Evolutionary conservation across 441 rosid genomes (phyloP), one percentile per base, ranked within the genome.

Genomic region (Metrosideros polymorpha): DNA sequence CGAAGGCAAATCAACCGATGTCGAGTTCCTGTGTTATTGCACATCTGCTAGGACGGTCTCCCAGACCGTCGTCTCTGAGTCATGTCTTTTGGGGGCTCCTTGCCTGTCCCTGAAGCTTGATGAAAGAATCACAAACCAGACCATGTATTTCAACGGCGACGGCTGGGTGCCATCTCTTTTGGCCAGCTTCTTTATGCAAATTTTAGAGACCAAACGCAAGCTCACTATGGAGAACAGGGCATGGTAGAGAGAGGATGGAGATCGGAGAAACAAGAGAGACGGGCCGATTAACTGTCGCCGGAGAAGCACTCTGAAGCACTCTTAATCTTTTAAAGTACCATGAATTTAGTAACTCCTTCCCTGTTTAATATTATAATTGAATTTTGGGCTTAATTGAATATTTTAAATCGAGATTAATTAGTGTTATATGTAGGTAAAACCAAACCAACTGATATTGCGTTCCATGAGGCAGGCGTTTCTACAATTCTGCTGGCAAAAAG

Each of bases 61-160:
- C 56, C 9, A 19, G 56, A 19, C 25, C 0, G 0, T 61, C 0
- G 0, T 61, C 24, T 35, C 14, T 19, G 5, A 6, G 77, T 66
- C 77, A 66, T 19, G 77, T 66, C 77, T 35, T 19, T 9, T 19
- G 45, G 77, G 66, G 45, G 35, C 27, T 14, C 77, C 43, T 66
- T 5, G 14, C 45, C 77, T 66, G 7, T 66, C 77, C 45, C 45
- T 19, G 45, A 66, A 66, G 77, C 45, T 18, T 66, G 77, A 66
- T 32, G 77, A 35, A 66, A 0, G 45, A 35, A 35, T 66, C 45
- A 35, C 0, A 42, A 35, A 66, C 4, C 77, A 35, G 9, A 14
- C 13, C 27, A 35, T 22, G 25, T 5, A 18, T 35, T 35, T 19
- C 45, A 19, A 66, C 45, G 9, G 77, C 77, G 27, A 66, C 45